A percentile compares a stretch with the other conserved stretches of the same genome.
Evolutionary conservation across 139 green algal species (phyloP).

Genomic region (Klebsormidium nitens): DNA sequence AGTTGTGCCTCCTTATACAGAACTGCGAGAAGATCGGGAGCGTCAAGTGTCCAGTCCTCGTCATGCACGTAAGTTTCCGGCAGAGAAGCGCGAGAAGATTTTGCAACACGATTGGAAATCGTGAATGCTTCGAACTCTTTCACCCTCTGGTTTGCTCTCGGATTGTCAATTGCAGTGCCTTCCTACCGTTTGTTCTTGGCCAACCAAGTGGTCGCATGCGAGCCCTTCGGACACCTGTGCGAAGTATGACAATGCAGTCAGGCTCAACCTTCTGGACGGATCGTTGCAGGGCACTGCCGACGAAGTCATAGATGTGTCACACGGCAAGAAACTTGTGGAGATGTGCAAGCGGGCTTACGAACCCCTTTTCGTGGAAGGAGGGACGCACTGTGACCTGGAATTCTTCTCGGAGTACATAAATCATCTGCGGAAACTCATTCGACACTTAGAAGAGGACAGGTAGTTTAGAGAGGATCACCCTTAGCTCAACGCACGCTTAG

Average conservation of each 20-base stretch:
- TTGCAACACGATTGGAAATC: too few species aligned
- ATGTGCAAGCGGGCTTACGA: conserved; percentile 48
- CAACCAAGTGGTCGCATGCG: too few species aligned
- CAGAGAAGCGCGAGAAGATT: not conserved
- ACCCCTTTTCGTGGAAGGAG: conserved; percentile 65
- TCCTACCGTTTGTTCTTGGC: too few species aligned
- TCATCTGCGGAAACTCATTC: conserved; percentile 51
- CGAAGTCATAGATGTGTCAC: conserved; percentile 75
- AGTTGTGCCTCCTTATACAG: too few species aligned
- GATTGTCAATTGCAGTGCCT: too few species aligned
- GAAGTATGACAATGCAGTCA: too few species aligned
- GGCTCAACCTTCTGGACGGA: too few species aligned
- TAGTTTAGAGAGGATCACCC: too few species aligned
- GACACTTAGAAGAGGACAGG: not conserved
- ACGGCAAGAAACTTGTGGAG: conserved; percentile 57
- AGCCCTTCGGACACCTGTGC: too few species aligned
- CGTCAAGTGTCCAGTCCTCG: conserved; percentile 30
- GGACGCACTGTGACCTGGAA: conserved; percentile 55
- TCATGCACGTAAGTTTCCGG: conserved; percentile 35
- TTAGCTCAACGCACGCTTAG: too few species aligned
- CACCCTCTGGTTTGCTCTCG: too few species aligned
- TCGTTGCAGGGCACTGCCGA: conserved; percentile 45
- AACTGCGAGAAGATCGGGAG: conserved; percentile 39
- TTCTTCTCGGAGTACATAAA: conserved; percentile 57
- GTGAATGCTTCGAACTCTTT: too few species aligned